Conservation (phyloP, 768 basidiomycete species). For the Pseudohyphozyma bogoriensis region DNA sequence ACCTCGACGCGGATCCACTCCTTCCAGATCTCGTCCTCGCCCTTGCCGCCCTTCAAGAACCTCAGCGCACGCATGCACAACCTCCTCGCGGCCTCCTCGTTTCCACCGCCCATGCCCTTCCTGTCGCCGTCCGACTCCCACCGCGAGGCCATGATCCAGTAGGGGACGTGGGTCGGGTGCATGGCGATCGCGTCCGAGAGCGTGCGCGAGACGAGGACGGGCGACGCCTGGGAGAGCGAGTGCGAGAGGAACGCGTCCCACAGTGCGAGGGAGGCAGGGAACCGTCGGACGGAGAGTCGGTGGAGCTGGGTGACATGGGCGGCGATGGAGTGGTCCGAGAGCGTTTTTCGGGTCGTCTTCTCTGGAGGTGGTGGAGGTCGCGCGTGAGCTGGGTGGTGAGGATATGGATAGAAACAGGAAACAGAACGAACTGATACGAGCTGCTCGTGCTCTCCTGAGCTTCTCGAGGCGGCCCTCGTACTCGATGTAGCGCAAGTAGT, state of each 20-base stretch:
- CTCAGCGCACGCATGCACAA: slow-evolving; percentile 32
- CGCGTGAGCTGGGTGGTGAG: not conserved
- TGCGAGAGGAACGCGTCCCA: slow-evolving; percentile 31
- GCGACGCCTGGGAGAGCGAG: slow-evolving; percentile 20
- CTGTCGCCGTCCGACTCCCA: slow-evolving; percentile 32
- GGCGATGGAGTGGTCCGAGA: slow-evolving; percentile 31
- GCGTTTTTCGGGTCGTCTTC: slow-evolving; percentile 13
- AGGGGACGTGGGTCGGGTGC: slow-evolving; percentile 28
- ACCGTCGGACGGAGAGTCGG: slow-evolving; percentile 22
- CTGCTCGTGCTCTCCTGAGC: slow-evolving; percentile 27
- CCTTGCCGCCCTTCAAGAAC: slow-evolving; percentile 27
- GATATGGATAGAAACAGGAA: not conserved
- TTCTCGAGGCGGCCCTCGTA: slow-evolving; percentile 34
- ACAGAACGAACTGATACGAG: slow-evolving; percentile 21
- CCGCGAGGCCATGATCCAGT: slow-evolving; percentile 31
- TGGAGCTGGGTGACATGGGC: slow-evolving; percentile 32
- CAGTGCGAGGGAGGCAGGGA: slow-evolving; percentile 25
- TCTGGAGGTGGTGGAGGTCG: slow-evolving; percentile 4
- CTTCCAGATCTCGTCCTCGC: slow-evolving; percentile 22
- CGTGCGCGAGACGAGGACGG: slow-evolving; percentile 27
- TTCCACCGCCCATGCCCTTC: slow-evolving; percentile 32
- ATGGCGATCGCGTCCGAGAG: slow-evolving; percentile 28
- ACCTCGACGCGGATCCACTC: slow-evolving; percentile 33
- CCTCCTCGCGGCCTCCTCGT: slow-evolving; percentile 28
- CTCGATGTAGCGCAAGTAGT: slow-evolving; percentile 35